These are phyloP conservation scores for Suhomyces sp. DNA, from an alignment of 805 yeast species.

Conservation along the genomic window DNA sequence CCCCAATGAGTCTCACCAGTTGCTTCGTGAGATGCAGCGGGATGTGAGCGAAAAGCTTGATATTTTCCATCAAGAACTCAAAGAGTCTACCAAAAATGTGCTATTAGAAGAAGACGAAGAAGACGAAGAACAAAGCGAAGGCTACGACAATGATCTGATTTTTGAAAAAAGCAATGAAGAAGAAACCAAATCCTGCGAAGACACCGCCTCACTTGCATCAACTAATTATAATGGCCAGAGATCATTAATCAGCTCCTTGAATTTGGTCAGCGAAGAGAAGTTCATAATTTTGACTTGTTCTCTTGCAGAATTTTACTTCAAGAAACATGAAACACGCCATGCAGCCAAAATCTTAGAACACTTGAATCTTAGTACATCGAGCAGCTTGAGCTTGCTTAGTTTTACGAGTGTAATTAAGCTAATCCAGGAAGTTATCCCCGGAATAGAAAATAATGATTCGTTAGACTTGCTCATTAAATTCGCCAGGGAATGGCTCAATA, in stretches of 20 bases:
- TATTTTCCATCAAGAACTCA: conserved; percentile 12
- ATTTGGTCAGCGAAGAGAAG: conserved; percentile 33
- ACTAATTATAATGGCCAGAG: conserved; percentile 10
- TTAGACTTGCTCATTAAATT: conserved; percentile 28
- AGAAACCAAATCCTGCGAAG: neutral
- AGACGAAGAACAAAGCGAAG: conserved; percentile 20
- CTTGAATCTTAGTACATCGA: conserved; percentile 16
- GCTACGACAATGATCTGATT: neutral
- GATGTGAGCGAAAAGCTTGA: conserved; percentile 19
- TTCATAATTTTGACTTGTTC: conserved; percentile 30
- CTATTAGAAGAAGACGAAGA: conserved; percentile 13
- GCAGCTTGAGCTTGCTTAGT: conserved; percentile 27
- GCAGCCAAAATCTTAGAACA: conserved; percentile 22
- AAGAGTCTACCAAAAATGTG: conserved; percentile 21
- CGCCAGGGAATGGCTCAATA: conserved; percentile 31
- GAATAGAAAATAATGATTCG: conserved; percentile 19
- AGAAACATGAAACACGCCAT: conserved; percentile 16
- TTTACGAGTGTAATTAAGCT: conserved; percentile 32
- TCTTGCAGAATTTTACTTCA: conserved; percentile 21
- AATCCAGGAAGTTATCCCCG: conserved; percentile 15
- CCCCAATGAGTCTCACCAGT: conserved; percentile 13
- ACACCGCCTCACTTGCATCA: neutral
- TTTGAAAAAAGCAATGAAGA: conserved; percentile 3
- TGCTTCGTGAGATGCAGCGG: conserved; percentile 15
- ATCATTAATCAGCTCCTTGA: conserved; percentile 28